Base-by-base conservation (phyloP, 441 rosid species). In the Corymbia citriodora region DNA sequence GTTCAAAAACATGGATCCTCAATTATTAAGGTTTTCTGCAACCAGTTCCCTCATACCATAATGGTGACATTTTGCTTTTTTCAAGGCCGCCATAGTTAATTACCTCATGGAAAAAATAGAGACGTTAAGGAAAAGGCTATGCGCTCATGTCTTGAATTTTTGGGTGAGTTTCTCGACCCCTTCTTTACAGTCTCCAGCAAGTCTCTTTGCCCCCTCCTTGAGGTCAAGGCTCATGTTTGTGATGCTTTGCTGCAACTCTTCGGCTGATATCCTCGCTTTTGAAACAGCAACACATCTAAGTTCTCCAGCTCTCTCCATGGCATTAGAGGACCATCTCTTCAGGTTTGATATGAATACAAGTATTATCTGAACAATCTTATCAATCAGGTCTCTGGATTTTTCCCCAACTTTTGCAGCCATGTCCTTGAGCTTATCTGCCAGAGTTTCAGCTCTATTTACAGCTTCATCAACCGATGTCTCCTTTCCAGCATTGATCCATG, bases 161-260 rank as follows among this genome's bases (percentile, higher is more conserved):
- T 98, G 99, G 88, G 96, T 92, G 88, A 98, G 94, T 93, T 96
- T 98, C 93, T 95, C 96, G 25, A 97, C 96, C 70, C 96, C 95
- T 55, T 92, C 96, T 88, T 95, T 93, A 91, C 97, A 95, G 89
- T 98, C 99, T 63, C 93, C 99, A 2, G 95, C 98, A 86, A 96
- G 92, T 88, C 99, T 95, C 91, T 93, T 95, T 7, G 95, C 93
- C 29, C 97, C 93, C 48, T 96, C 98, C 94, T 92, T 94, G 81
- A 97, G 59, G 54, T 94, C 92, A 19, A 87, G 93, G 33, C 94
- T 89, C 81, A 96, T n/a, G 23, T 93, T 96, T 29, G 88, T 94
- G 4, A 95, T 90, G 72, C 92, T 93, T 89, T 93, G 95, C 94
- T 93, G 96, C 93, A 97, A 88, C 92, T 93, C 96, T 93, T 94